Evolutionary conservation across 73 alveolate species (phyloP).

Genomic region (Paramecium sexaurelia): DNA sequence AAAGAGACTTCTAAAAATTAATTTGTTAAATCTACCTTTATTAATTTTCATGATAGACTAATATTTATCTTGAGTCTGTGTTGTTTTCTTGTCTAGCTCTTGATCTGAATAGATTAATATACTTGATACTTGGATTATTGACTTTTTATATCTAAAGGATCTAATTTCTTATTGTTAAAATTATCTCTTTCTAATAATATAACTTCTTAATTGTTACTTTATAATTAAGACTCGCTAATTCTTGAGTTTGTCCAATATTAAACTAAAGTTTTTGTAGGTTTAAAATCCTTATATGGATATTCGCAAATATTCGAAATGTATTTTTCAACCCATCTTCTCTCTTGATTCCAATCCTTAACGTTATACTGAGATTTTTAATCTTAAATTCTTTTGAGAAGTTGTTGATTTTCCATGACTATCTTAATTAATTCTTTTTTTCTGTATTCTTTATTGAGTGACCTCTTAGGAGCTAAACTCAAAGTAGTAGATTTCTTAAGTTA

Average conservation of each 20-base stretch:
- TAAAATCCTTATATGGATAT: slow-evolving; percentile 42
- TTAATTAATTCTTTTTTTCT: slow-evolving; percentile 24
- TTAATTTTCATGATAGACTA: background rate
- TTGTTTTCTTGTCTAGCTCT: background rate
- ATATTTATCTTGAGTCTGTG: background rate
- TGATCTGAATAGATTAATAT: slow-evolving; percentile 17
- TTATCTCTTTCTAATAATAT: slow-evolving; percentile 12
- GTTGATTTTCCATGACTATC: slow-evolving; percentile 15
- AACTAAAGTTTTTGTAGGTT: slow-evolving; percentile 1
- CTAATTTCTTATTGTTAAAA: background rate
- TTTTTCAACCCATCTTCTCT: slow-evolving; percentile 41
- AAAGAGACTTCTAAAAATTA: background rate
- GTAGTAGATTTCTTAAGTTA: background rate
- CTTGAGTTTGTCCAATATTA: slow-evolving; percentile 30
- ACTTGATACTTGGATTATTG: background rate
- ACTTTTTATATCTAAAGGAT: background rate
- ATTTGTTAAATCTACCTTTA: background rate
- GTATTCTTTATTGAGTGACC: slow-evolving; percentile 1
- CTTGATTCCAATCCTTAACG: slow-evolving; percentile 24
- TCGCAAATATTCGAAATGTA: slow-evolving; percentile 22
- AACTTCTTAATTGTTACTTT: background rate
- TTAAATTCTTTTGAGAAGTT: slow-evolving; percentile 22
- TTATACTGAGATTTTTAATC: slow-evolving; percentile 31
- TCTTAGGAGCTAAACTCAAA: background rate
- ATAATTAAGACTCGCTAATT: background rate